Percentiles rank a stretch among this genome's conserved stretches.
phyloP scores from a whole-genome alignment of 2,329 filamentous ascomycete species.

The Magnaporthiopsis rhizophila region DNA sequence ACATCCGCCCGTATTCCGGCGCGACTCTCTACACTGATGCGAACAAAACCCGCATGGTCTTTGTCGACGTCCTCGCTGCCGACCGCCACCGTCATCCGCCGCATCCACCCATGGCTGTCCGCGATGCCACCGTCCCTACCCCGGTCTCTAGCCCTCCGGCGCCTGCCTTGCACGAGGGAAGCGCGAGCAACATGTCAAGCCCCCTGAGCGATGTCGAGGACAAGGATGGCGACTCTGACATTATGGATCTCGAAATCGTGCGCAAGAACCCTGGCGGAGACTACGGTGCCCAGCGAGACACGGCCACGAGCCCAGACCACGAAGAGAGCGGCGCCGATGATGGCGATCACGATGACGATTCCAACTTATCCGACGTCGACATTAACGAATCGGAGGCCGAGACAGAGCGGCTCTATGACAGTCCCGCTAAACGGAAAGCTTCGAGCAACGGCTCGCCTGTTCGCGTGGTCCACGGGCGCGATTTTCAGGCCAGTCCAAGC shows the following conservation, averaged over 20 bases:
- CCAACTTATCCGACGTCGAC: slow-evolving; percentile 46
- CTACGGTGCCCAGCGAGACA: slow-evolving; percentile 7
- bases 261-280: not conserved
- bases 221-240: slow-evolving; percentile 62
- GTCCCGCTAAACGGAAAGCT: slow-evolving; percentile 54
- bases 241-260: slow-evolving; percentile 37
- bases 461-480: slow-evolving; percentile 13
- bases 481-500: slow-evolving; percentile 63
- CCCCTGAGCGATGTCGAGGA: slow-evolving; percentile 90
- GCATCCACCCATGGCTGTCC: slow-evolving; percentile 38
- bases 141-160: slow-evolving; percentile 42
- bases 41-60: not conserved
- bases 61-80: not conserved
- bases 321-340: slow-evolving; percentile 11
- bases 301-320: slow-evolving; percentile 7
- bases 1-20: not conserved
- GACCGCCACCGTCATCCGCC: not conserved
- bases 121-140: slow-evolving; percentile 35
- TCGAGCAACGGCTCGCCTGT: slow-evolving; percentile 12
- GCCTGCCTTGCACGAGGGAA: slow-evolving; percentile 39
- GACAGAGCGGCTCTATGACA: slow-evolving; percentile 85
- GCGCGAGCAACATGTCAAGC: slow-evolving; percentile 72
- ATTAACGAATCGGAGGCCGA: slow-evolving; percentile 75
- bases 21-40: not conserved
- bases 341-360: slow-evolving; percentile 26